Evolutionary conservation across 139 green algal genomes (phyloP).

Genomic region (Bryopsis sp.): DNA sequence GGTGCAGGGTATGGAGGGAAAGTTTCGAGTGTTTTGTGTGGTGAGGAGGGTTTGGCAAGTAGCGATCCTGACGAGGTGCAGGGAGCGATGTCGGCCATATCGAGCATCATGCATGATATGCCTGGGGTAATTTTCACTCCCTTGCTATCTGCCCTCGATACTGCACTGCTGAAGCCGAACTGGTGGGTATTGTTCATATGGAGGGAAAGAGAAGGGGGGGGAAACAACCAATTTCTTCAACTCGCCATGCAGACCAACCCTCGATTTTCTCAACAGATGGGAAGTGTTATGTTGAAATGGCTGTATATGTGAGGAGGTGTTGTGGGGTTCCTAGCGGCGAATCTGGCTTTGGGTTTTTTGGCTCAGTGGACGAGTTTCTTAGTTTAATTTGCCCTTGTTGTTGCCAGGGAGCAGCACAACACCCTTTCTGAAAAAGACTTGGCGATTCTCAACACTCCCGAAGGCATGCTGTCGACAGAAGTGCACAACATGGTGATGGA

Average conservation of each 20-base stretch:
- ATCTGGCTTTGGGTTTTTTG: no score
- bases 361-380: no score
- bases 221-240: conserved; percentile 7
- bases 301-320: no score
- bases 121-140: conserved; percentile 28
- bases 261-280: no score
- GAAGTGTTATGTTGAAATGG: no score
- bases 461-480: conserved; percentile 42
- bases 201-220: no score
- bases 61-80: conserved; percentile 9
- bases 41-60: conserved; percentile 31
- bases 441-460: conserved; percentile 51
- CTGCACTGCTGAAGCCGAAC: conserved; percentile 21
- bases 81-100: conserved; percentile 43
- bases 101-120: conserved; percentile 31
- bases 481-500: conserved; percentile 28
- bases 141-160: conserved; percentile 28
- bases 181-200: no score
- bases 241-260: background rate
- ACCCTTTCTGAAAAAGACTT: conserved; percentile 26
- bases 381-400: background rate
- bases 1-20: background rate
- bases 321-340: no score
- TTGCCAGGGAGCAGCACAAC: background rate
- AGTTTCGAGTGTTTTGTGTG: conserved; percentile 28